Conservation (phyloP, 768 basidiomycete species). For the Coprinellus micaceus region DNA sequence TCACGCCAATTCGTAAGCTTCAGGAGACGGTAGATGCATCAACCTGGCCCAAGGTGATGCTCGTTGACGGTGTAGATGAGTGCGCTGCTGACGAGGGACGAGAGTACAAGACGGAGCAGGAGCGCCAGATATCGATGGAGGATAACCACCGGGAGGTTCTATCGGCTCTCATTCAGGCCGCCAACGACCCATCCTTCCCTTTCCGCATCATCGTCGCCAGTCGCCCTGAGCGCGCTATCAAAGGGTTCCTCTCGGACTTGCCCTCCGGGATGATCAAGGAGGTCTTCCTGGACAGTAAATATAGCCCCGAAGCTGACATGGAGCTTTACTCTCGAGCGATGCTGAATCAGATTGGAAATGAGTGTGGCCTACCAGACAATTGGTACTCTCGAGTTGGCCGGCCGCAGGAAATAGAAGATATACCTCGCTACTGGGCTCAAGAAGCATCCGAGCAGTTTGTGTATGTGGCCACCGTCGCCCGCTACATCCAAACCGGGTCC, state of each 20-base stretch:
- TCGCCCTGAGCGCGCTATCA: neutral
- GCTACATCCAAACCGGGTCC: neutral
- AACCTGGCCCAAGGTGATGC: slow-evolving; percentile 6
- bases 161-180: neutral
- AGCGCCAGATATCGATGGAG: neutral
- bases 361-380: too few relatives aligned
- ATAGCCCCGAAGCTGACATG: too few relatives aligned
- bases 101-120: neutral
- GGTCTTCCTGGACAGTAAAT: too few relatives aligned
- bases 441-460: too few relatives aligned
- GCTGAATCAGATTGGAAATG: too few relatives aligned
- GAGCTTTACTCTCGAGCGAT: too few relatives aligned
- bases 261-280: neutral
- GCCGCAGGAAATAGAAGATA: too few relatives aligned
- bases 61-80: slow-evolving; percentile 29
- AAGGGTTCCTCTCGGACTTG: neutral
- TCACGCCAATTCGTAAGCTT: slow-evolving; percentile 8
- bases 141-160: neutral
- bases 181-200: neutral
- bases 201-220: neutral
- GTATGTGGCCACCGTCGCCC: neutral
- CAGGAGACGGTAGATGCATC: neutral
- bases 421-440: too few relatives aligned
- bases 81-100: slow-evolving; percentile 6
- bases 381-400: too few relatives aligned